Evolutionary conservation across 1,284 basidiomycete genomes (phyloP).

Genomic region (Ceraceosorus guamensis): DNA sequence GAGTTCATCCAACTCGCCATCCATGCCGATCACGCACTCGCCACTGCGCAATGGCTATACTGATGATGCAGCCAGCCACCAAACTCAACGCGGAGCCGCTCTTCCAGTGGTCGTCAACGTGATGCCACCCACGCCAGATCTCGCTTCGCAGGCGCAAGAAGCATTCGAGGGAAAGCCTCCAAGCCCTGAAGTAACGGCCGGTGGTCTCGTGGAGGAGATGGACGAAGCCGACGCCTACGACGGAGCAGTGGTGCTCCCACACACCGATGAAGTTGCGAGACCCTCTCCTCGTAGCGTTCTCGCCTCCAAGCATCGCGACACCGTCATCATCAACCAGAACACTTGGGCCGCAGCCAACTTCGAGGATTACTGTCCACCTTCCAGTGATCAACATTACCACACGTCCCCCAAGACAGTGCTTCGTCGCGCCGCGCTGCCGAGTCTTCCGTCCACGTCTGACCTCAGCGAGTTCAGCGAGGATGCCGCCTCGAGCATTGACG

Average conservation of each 20-base stretch:
- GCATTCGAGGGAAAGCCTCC: conserved; percentile 11
- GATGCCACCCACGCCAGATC: conserved; percentile 39
- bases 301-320: conserved; percentile 4
- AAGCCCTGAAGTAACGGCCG: not conserved
- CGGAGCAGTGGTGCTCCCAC: not conserved
- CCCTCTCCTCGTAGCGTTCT: not conserved
- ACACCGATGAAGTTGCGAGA: no score
- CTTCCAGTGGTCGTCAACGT: conserved; percentile 30
- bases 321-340: conserved; percentile 4
- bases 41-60: no score
- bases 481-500: not conserved
- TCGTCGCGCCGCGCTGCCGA: conserved; percentile 4
- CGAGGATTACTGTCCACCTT: no score
- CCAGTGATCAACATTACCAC: no score
- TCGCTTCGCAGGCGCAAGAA: conserved; percentile 8
- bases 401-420: no score
- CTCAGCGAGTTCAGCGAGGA: conserved; percentile 3
- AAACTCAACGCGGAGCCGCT: not conserved
- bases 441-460: conserved; percentile 1
- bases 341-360: conserved; percentile 1
- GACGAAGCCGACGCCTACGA: conserved; percentile 7
- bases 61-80: not conserved
- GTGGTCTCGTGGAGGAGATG: conserved; percentile 3
- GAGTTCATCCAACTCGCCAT: no score
- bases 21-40: no score